Evolutionary conservation across 83 land plant genomes (phyloP).

Genomic region (Larix sibirica): DNA sequence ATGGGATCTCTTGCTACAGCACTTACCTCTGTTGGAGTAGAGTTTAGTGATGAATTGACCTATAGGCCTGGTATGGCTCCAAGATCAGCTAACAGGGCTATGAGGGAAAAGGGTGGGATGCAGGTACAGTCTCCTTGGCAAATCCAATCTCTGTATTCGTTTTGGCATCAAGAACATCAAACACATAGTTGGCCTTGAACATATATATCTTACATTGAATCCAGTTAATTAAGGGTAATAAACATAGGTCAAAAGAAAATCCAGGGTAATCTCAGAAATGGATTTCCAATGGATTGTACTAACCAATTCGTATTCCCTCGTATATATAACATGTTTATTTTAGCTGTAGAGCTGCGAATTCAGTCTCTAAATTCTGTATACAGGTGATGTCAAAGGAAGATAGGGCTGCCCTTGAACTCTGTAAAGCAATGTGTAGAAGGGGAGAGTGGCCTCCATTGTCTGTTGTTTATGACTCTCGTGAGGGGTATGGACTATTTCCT

Average conservation of each 20-base stretch:
- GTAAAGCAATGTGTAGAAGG: constrained; percentile 82
- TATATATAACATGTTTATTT: not conserved
- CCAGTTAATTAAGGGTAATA: not conserved
- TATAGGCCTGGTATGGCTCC: constrained; percentile 83
- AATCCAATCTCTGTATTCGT: not conserved
- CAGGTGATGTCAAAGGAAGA: constrained; percentile 91
- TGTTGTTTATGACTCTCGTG: constrained; percentile 77
- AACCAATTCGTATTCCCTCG: not conserved
- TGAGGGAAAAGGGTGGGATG: constrained; percentile 79
- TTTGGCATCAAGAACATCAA: not conserved
- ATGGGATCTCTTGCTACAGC: constrained; percentile 96
- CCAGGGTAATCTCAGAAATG: not conserved
- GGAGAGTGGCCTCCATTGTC: constrained; percentile 95
- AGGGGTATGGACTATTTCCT: constrained; percentile 65
- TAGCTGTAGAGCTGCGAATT: not conserved
- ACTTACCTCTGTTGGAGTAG: constrained; percentile 59
- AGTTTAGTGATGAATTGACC: constrained; percentile 76
- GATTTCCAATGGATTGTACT: not conserved
- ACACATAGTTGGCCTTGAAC: not conserved
- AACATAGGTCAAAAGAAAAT: not conserved
- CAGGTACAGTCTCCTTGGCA: constrained; percentile 45
- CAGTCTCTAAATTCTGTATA: not conserved
- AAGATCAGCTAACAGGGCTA: constrained; percentile 63
- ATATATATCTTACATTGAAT: not conserved
- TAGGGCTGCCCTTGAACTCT: constrained; percentile 59